A percentile compares a stretch with the other conserved stretches of the same genome.
Conservation (phyloP, 2,329 filamentous ascomycete genomes). For the Fusarium nodosum region DNA sequence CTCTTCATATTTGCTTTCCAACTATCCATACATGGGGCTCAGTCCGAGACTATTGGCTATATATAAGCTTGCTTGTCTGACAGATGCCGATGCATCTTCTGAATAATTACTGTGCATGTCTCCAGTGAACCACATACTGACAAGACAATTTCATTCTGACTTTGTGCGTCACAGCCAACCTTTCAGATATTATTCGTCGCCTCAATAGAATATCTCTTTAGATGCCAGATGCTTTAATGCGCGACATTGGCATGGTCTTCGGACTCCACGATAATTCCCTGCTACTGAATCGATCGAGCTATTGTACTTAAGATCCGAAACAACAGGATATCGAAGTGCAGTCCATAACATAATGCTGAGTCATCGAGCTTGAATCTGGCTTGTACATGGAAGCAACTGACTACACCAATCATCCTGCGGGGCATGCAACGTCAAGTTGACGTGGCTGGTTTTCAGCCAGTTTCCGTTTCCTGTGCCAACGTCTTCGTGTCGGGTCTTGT, state of each 20-base stretch:
- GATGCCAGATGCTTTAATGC: background rate
- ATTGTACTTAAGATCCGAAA: background rate
- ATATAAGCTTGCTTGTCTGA: background rate
- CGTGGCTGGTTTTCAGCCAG: too few species aligned
- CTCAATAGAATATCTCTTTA: accelerated
- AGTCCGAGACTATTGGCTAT: accelerated
- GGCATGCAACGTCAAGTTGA: too few species aligned
- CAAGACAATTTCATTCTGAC: background rate
- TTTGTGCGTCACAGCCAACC: background rate
- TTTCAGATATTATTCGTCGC: background rate
- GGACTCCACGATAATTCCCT: accelerated
- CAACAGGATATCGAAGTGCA: too few species aligned
- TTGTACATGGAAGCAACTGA: too few species aligned
- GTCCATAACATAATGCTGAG: too few species aligned
- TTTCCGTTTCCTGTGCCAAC: too few species aligned
- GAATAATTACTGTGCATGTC: too few species aligned
- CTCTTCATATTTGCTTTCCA: background rate
- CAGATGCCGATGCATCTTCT: background rate
- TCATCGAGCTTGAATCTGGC: too few species aligned
- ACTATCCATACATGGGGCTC: background rate
- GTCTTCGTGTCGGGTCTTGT: too few species aligned
- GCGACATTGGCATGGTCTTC: background rate
- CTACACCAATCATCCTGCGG: too few species aligned
- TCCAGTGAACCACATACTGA: accelerated
- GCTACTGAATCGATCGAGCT: background rate